Base-by-base conservation (phyloP, 306 rosid genomes). In the Castanea mollissima region DNA sequence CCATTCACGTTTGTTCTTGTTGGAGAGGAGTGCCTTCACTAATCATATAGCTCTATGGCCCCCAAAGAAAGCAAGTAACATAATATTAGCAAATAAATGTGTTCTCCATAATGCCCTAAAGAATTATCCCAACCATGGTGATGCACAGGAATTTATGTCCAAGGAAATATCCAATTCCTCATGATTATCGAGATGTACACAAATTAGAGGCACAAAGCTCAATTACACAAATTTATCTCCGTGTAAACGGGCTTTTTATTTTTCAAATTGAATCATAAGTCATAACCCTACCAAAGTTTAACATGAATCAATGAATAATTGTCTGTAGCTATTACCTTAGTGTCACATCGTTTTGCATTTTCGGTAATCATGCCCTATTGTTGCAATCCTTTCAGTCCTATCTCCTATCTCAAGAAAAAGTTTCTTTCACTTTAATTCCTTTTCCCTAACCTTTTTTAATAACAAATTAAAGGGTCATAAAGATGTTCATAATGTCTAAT, bases 201-300 rank as follows among this genome's bases (percentile, higher is more conserved):
- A 5, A 58, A 46, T 60, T 8, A 73, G 73, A 41, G 19, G 32
- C 63, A 67, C 20, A 41, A 23, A 68, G 60, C 71, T 25, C 55
- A 74, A 74, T 78, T 74, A 55, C 19, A 74, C 19, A 1, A 78
- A 71, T 31, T 51, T 68, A 34, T 80, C 73, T 73, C 32, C 21
- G 18, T 7, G 4, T 74, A 63, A 83, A 44, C 25, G 55, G 77
- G 76, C 51, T 67, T 59, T 76, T 27, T 7, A 1, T 21, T 76
- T 29, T 51, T 82, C 69, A 58, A 58, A 79, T 31, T 38, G 71
- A 74, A 71, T 38, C 71, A 75, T 55, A 76, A 38, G 46, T 38
- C 54, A 12, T 12, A 49, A 73, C 85, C 87, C 83, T 86, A 83
- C 85, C 80, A 73, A 58, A 51, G 72, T 72, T 78, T 81, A 78